A percentile compares a stretch with the other conserved stretches of the same genome.
These are phyloP conservation scores for Fusarium udum DNA, from an alignment of 2,329 filamentous ascomycete genomes.

Conservation along the genomic window DNA sequence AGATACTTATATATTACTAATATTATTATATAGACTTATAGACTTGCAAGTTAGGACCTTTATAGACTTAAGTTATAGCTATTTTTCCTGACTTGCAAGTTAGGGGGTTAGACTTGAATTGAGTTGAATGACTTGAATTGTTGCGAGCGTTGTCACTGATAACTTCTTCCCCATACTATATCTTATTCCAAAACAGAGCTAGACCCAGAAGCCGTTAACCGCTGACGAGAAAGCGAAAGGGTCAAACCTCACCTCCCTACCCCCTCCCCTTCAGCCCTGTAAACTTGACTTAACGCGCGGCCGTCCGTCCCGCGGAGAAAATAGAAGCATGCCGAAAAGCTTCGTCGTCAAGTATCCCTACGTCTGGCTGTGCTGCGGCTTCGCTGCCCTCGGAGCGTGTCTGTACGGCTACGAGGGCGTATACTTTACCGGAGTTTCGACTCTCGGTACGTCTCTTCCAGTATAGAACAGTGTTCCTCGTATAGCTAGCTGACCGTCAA, in stretches of 20 bases:
- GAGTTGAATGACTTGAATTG: too few species aligned
- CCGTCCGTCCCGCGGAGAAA: background rate
- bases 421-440: constrained; percentile 48
- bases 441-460: constrained; percentile 39
- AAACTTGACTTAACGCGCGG: background rate
- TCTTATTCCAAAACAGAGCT: constrained; percentile 4
- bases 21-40: too few species aligned
- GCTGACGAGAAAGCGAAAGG: background rate
- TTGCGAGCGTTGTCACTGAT: constrained; percentile 1
- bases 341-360: constrained; percentile 44
- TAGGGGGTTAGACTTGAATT: too few species aligned
- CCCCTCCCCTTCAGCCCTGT: constrained; percentile 23
- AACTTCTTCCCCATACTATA: background rate
- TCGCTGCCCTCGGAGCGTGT: constrained; percentile 50
- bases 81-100: too few species aligned
- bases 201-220: background rate
- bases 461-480: background rate
- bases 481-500: constrained; percentile 9
- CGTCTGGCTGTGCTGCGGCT: constrained; percentile 47
- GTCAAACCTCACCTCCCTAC: background rate
- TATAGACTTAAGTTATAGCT: too few species aligned
- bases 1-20: too few species aligned
- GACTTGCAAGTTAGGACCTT: too few species aligned
- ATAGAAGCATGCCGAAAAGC: constrained; percentile 11
- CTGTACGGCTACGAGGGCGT: constrained; percentile 51